Conservation (phyloP, 2,329 filamentous ascomycete species). For the Aspergillus piperis region DNA sequence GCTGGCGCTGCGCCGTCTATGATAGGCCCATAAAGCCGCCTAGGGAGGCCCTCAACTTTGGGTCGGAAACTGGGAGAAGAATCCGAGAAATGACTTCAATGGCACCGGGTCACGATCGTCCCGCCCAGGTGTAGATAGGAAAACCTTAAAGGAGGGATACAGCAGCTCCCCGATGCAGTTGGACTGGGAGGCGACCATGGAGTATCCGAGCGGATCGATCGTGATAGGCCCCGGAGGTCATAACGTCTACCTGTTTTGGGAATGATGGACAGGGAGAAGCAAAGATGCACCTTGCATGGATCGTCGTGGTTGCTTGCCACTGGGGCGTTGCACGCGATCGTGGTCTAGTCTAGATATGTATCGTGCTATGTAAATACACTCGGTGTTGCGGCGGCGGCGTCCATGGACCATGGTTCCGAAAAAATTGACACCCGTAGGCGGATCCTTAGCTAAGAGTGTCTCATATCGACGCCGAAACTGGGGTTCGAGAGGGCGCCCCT, state of each 20-base stretch:
- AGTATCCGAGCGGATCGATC: not conserved
- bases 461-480: not conserved
- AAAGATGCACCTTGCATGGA: not conserved
- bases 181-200: slow-evolving; percentile 2
- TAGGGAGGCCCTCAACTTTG: slow-evolving; percentile 6
- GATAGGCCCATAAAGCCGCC: not conserved
- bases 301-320: not conserved
- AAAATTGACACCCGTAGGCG: not conserved
- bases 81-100: slow-evolving; percentile 2
- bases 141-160: slow-evolving; percentile 2
- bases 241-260: slow-evolving; percentile 2
- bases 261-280: slow-evolving; percentile 4
- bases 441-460: not conserved
- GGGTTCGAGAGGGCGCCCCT: not conserved
- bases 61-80: slow-evolving; percentile 4
- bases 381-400: not conserved
- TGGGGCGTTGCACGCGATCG: not conserved
- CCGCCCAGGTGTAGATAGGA: not conserved
- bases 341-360: not conserved
- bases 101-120: not conserved
- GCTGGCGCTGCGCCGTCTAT: not conserved
- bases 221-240: slow-evolving; percentile 4
- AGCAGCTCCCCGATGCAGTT: not conserved
- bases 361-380: not conserved
- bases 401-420: not conserved